Percentiles rank a stretch among this genome's conserved stretches.
Evolutionary conservation across 805 yeast species (phyloP).

Genomic region (Starmerella apis): DNA sequence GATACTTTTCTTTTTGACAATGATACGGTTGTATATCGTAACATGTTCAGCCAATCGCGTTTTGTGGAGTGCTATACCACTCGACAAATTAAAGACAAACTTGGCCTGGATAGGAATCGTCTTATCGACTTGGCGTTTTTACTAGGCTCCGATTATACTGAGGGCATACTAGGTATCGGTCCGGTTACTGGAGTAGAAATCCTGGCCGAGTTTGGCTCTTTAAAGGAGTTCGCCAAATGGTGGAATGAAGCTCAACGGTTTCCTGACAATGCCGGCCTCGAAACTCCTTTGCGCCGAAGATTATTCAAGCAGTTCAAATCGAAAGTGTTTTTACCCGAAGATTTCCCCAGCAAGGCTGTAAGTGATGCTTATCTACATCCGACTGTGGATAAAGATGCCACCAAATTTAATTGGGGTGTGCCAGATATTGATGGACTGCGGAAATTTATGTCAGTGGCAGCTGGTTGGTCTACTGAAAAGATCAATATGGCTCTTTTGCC

Average conservation of each 20-base stretch:
- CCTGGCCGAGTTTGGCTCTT: conserved; percentile 65
- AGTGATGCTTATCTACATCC: conserved; percentile 67
- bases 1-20: conserved; percentile 95
- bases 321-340: conserved; percentile 46
- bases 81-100: conserved; percentile 46
- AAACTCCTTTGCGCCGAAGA: conserved; percentile 36
- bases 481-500: conserved; percentile 82
- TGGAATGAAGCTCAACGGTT: conserved; percentile 41
- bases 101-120: conserved; percentile 54
- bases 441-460: conserved; percentile 51
- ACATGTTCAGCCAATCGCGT: conserved; percentile 87
- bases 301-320: conserved; percentile 52
- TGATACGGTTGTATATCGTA: conserved; percentile 55
- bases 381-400: conserved; percentile 70
- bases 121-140: conserved; percentile 74
- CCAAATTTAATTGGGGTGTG: conserved; percentile 77
- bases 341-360: conserved; percentile 63
- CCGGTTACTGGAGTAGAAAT: conserved; percentile 89
- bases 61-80: conserved; percentile 75
- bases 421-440: conserved; percentile 77
- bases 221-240: conserved; percentile 43
- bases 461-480: conserved; percentile 69
- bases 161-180: conserved; percentile 86
- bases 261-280: conserved; percentile 30
- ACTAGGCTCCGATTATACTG: conserved; percentile 91